phyloP scores from a whole-genome alignment of 768 basidiomycete species.

The Auricularia heimuer region DNA sequence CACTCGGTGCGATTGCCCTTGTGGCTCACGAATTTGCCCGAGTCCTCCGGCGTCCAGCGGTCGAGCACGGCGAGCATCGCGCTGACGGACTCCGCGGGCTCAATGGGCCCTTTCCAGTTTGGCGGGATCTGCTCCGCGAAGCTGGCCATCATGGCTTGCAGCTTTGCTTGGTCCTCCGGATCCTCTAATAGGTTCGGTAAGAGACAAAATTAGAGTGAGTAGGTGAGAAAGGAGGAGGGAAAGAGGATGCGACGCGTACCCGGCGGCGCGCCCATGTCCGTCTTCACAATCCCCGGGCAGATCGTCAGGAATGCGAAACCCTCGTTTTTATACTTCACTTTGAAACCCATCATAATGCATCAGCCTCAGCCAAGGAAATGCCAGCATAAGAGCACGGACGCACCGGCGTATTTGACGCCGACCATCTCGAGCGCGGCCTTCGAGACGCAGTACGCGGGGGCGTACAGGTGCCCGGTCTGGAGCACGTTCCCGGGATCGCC shows the following conservation, averaged over 20 bases:
- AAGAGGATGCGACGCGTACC: not conserved
- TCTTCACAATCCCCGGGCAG: constrained; percentile 1
- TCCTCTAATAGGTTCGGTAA: no score
- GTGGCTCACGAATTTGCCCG: constrained; percentile 17
- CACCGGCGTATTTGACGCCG: constrained; percentile 6
- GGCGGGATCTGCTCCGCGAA: constrained; percentile 10
- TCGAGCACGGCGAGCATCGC: constrained; percentile 14
- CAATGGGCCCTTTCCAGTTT: constrained; percentile 13
- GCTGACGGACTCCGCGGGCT: constrained; percentile 12
- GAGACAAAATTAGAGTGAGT: no score
- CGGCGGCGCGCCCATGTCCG: constrained; percentile 6
- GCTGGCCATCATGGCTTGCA: constrained; percentile 7
- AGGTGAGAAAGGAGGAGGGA: no score
- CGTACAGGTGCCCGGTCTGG: not conserved
- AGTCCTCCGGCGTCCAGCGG: constrained; percentile 9
- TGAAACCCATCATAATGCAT: no score
- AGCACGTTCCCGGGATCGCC: constrained; percentile 6
- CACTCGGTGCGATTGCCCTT: no score
- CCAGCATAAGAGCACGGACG: no score
- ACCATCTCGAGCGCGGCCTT: constrained; percentile 6
- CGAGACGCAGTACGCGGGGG: constrained; percentile 3
- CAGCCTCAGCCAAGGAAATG: no score
- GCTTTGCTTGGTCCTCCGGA: constrained; percentile 4
- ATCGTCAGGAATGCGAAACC: constrained; percentile 8
- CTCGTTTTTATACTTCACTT: constrained; percentile 6